Percentiles rank a stretch among this genome's conserved stretches.
Evolutionary conservation across 495 filamentous ascomycete genomes (phyloP).

Genomic region (Trichocladium antarcticum): DNA sequence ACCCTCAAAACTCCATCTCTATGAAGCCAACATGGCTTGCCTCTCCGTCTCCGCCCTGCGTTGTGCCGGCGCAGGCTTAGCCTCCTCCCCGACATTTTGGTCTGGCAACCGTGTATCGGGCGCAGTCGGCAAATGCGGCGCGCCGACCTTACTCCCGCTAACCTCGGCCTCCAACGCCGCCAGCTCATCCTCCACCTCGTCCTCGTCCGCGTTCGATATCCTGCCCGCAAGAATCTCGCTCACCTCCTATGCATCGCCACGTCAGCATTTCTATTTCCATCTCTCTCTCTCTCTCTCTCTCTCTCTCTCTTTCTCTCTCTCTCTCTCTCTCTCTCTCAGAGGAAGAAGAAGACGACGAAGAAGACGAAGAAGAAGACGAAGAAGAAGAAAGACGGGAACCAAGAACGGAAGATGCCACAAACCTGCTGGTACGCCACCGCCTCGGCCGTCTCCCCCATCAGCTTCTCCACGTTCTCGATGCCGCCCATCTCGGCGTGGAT

Average conservation of each 20-base stretch:
- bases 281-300: no score
- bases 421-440: constrained; percentile 81
- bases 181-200: constrained; percentile 93
- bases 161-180: constrained; percentile 65
- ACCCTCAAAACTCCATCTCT: neutral
- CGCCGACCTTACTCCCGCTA: neutral
- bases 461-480: constrained; percentile 79
- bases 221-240: constrained; percentile 78
- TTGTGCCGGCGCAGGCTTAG: constrained; percentile 20
- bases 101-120: constrained; percentile 39
- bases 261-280: neutral
- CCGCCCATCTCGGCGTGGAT: constrained; percentile 96
- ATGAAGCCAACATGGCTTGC: constrained; percentile 39
- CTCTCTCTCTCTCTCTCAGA: no score
- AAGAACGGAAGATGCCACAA: constrained; percentile 13
- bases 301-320: no score
- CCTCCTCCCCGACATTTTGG: constrained; percentile 19
- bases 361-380: constrained; percentile 13
- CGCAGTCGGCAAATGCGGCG: constrained; percentile 45
- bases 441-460: constrained; percentile 85
- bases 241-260: constrained; percentile 50
- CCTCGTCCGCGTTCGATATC: constrained; percentile 87
- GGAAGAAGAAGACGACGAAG: neutral
- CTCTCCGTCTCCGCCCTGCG: constrained; percentile 22
- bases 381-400: neutral